phyloP scores from a whole-genome alignment of 306 rosid species.

The Abrus pulchellus region DNA sequence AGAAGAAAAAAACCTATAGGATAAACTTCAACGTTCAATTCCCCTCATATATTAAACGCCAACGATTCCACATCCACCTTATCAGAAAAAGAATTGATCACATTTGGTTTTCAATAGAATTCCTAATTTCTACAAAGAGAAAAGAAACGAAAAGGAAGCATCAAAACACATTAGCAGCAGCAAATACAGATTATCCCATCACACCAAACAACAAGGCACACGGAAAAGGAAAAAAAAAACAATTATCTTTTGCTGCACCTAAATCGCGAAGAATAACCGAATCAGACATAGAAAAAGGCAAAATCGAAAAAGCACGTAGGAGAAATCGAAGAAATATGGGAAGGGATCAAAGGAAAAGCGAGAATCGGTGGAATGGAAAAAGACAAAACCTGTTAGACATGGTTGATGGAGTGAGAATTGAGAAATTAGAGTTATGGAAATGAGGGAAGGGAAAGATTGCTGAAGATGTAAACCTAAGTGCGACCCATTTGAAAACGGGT shows the following conservation, averaged over 20 bases:
- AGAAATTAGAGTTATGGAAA: background rate
- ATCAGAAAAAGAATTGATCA: background rate
- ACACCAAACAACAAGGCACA: slow-evolving; percentile 26
- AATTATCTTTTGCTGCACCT: background rate
- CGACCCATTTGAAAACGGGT: slow-evolving; percentile 42
- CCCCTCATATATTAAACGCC: background rate
- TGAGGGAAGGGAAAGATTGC: background rate
- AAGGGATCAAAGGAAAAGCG: slow-evolving; percentile 2
- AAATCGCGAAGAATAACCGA: background rate
- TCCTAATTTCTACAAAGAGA: background rate
- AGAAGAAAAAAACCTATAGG: background rate
- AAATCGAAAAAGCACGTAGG: background rate
- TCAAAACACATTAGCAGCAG: background rate
- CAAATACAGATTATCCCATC: background rate
- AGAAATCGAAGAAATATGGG: background rate
- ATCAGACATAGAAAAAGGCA: background rate
- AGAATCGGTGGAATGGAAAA: background rate
- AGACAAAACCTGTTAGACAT: slow-evolving; percentile 69
- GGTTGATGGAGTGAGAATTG: slow-evolving; percentile 38
- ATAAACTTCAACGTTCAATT: background rate
- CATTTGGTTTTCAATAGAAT: background rate
- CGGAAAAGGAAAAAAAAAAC: background rate
- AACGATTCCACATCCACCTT: background rate
- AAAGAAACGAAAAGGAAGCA: background rate
- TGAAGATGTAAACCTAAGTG: slow-evolving; percentile 32